phyloP scores from a whole-genome alignment of 2,329 filamentous ascomycete genomes.

The Bertia moriformis region DNA sequence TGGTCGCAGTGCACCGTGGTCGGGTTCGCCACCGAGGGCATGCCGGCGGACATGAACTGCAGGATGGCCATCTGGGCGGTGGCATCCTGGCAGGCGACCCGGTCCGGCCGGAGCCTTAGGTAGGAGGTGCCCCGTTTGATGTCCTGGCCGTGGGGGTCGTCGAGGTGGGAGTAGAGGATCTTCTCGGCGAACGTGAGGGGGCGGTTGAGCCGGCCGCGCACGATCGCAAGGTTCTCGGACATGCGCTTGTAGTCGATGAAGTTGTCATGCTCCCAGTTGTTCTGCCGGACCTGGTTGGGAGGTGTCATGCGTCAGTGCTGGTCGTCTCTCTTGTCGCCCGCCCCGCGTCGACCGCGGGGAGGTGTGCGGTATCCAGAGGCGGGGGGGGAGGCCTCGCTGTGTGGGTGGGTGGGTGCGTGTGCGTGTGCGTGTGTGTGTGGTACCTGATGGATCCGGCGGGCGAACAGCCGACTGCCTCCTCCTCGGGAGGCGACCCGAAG shows the following conservation, averaged over 20 bases:
- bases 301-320: no score
- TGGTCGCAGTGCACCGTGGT: slow-evolving; percentile 6
- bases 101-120: slow-evolving; percentile 3
- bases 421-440: no score
- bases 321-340: no score
- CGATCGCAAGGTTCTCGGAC: slow-evolving; percentile 89
- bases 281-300: slow-evolving; percentile 70
- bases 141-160: slow-evolving; percentile 1
- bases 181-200: slow-evolving; percentile 5
- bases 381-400: no score
- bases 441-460: no score
- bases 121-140: slow-evolving; percentile 3
- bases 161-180: slow-evolving; percentile 3
- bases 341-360: no score
- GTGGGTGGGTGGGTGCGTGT: no score
- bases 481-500: no score
- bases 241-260: slow-evolving; percentile 84
- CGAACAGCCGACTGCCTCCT: no score
- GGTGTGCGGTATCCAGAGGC: no score
- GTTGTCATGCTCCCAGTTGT: slow-evolving; percentile 75
- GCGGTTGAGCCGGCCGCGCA: slow-evolving; percentile 58
- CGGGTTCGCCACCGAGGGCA: slow-evolving; percentile 4
- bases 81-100: slow-evolving; percentile 6
- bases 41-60: slow-evolving; percentile 6
- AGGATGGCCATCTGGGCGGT: slow-evolving; percentile 7